phyloP scores from a whole-genome alignment of 1,284 basidiomycete species.

The Irpex lacteus region DNA sequence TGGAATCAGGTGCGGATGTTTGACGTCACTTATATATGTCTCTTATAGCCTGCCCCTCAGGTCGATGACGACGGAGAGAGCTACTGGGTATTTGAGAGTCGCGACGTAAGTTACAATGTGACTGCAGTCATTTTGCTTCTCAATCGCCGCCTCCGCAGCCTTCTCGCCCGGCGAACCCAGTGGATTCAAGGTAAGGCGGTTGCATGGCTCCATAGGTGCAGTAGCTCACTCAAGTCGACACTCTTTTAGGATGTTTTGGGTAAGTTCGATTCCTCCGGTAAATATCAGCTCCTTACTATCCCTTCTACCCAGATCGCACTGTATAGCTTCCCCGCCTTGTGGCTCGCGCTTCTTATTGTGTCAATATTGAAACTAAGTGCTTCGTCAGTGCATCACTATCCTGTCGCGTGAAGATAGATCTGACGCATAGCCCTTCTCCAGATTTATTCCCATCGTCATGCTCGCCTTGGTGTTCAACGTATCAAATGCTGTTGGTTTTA shows the following conservation, averaged over 20 bases:
- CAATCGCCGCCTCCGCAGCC: constrained; percentile 51
- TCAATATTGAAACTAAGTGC: constrained; percentile 86
- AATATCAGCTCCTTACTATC: constrained; percentile 1
- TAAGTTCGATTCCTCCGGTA: constrained; percentile 27
- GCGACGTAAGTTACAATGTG: constrained; percentile 58
- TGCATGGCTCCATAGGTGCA: constrained; percentile 11
- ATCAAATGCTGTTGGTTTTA: constrained; percentile 90
- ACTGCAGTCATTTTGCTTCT: background rate
- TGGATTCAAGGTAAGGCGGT: constrained; percentile 78
- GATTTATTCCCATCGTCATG: constrained; percentile 84
- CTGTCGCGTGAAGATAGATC: background rate
- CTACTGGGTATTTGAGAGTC: constrained; percentile 94
- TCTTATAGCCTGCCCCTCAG: constrained; percentile 32
- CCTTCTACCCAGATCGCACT: constrained; percentile 64
- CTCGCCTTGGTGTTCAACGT: constrained; percentile 90
- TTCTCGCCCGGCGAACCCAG: constrained; percentile 83
- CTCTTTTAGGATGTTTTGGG: constrained; percentile 84
- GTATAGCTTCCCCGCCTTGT: constrained; percentile 87
- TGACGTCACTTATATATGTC: background rate
- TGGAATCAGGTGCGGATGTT: constrained; percentile 80
- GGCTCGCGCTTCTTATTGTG: constrained; percentile 83
- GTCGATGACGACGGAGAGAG: constrained; percentile 95
- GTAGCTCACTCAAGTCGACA: constrained; percentile 7
- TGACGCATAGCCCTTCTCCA: constrained; percentile 25
- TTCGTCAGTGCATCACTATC: constrained; percentile 51